Percentiles rank a stretch among this genome's conserved stretches.
Evolutionary conservation across 768 basidiomycete species (phyloP).

Genomic region (Hirschioporus abietinus): DNA sequence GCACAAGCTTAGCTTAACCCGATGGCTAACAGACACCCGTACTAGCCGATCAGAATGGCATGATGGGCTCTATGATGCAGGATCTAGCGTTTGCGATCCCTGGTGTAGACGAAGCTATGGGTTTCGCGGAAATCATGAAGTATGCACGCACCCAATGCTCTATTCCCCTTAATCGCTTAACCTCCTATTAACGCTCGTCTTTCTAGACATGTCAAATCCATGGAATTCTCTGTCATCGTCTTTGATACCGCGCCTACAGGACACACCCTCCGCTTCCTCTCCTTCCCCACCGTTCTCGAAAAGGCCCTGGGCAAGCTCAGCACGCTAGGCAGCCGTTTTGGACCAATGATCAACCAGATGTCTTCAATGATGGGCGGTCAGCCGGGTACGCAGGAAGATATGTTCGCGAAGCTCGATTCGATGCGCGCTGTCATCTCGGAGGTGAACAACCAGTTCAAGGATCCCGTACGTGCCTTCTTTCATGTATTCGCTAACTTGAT

Average conservation of each 20-base stretch:
- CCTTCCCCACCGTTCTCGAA: slow-evolving; percentile 97
- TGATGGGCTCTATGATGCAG: slow-evolving; percentile 99
- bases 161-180: not conserved
- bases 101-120: slow-evolving; percentile 99
- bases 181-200: slow-evolving; percentile 6
- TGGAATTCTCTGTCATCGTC: slow-evolving; percentile 99
- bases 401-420: slow-evolving; percentile 96
- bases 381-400: slow-evolving; percentile 88
- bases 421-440: slow-evolving; percentile 98
- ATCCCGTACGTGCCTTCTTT: slow-evolving; percentile 60
- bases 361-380: slow-evolving; percentile 95
- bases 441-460: slow-evolving; percentile 99
- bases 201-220: slow-evolving; percentile 94
- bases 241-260: slow-evolving; percentile 99
- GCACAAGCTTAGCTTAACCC: not conserved
- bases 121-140: slow-evolving; percentile 99
- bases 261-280: slow-evolving; percentile 95
- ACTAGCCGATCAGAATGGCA: slow-evolving; percentile 78
- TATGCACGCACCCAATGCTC: slow-evolving; percentile 30
- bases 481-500: not conserved
- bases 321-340: slow-evolving; percentile 89
- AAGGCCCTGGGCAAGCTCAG: slow-evolving; percentile 96
- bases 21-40: not conserved
- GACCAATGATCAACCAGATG: slow-evolving; percentile 98
- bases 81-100: slow-evolving; percentile 99